These are phyloP conservation scores for Zea mays DNA, from an alignment of 176 grass and related monocot species.

Conservation along the genomic window DNA sequence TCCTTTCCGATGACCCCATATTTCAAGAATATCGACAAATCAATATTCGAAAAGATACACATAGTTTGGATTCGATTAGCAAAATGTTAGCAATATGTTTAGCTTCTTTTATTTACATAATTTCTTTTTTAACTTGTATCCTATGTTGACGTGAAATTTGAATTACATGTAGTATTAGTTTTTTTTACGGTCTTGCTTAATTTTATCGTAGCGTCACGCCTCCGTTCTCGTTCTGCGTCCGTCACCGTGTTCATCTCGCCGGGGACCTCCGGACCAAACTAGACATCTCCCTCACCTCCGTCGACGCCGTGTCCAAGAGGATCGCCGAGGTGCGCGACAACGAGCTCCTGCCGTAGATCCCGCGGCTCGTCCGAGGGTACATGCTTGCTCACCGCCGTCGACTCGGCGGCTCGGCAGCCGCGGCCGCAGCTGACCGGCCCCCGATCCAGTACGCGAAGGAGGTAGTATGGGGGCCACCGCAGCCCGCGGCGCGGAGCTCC, in stretches of 20 bases:
- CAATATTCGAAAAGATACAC: no score
- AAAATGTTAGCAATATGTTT: no score
- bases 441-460: constrained; percentile 9
- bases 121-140: no score
- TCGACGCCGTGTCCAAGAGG: constrained; percentile 61
- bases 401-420: constrained; percentile 41
- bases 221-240: no score
- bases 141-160: no score
- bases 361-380: constrained; percentile 64
- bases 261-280: constrained; percentile 77
- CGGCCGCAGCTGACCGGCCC: background rate
- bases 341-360: constrained; percentile 76
- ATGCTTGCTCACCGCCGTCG: constrained; percentile 40
- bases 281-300: constrained; percentile 69
- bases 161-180: no score
- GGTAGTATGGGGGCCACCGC: constrained; percentile 39
- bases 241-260: background rate
- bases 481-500: constrained; percentile 58
- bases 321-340: constrained; percentile 63
- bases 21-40: no score
- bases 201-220: no score
- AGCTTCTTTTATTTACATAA: no score
- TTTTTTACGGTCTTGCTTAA: no score
- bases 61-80: no score
- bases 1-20: no score